Base-by-base conservation (phyloP, 306 rosid genomes). In the Abrus precatorius region DNA sequence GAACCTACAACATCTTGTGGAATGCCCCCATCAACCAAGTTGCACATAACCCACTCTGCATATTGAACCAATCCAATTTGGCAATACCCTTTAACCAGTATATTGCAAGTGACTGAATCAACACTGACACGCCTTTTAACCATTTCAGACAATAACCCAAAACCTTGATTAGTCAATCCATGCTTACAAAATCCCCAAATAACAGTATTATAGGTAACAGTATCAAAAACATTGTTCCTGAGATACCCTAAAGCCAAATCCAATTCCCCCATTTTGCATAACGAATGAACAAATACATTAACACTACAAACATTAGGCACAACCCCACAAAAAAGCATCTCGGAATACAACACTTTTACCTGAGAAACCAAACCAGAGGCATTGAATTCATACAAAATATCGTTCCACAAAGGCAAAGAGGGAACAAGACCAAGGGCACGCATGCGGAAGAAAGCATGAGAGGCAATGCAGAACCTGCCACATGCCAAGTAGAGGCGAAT, bases 131-230 rank as follows among this genome's bases (percentile, higher is more conserved):
- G 87, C 81, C 52, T 88, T 59, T 75, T 91, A 87, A 91, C 87
- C 96, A 91, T 91, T 59, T 91, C 91, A 79, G 97, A 89, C 84
- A 93, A 77, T 75, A 93, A 12, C 3, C 93, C 97, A 79, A 93
- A 84, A 81, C 89, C 94, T 83, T 81, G 91, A 83, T 83, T 28
- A 76, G 87, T 77, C 85, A 87, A 78, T 13, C 89, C 97, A 78
- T 81, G 86, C 55, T 76, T 47, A 85, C 91, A 88, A 52, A 91
- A 85, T 8, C 97, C 97, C 94, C 93, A 93, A 75, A 90, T 73
- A 57, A 93, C 85, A 74, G 91, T 89, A 78, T 93, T 91, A 69
- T 88, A 93, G 0, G 90, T 89, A 73, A 93, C 93, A 84, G 87
- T 80, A 83, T 88, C 92, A 79, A 73, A 6, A 70, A 71, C 86